Evolutionary conservation across 2,329 filamentous ascomycete species (phyloP).

Genomic region (Botrytis fragariae): DNA sequence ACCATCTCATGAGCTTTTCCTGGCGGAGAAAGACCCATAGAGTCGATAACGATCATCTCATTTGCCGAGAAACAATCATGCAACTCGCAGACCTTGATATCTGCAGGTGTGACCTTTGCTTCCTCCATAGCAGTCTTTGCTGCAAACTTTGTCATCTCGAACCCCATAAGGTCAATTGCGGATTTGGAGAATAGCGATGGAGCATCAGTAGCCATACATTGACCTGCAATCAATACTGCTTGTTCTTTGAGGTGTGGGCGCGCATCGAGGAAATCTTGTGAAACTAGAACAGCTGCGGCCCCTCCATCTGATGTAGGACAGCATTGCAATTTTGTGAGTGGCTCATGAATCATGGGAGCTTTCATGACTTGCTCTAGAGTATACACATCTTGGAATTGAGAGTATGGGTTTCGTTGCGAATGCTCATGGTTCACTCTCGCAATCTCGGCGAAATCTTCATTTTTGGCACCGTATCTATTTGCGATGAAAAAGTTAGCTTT

Average conservation of each 20-base stretch:
- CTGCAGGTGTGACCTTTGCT: constrained; percentile 64
- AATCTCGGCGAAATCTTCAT: constrained; percentile 91
- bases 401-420: constrained; percentile 90
- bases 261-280: constrained; percentile 81
- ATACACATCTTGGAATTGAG: constrained; percentile 95
- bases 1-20: constrained; percentile 94
- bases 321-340: constrained; percentile 97
- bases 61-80: constrained; percentile 98
- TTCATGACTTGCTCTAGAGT: constrained; percentile 77
- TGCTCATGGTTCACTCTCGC: constrained; percentile 90
- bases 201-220: constrained; percentile 81
- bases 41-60: constrained; percentile 87
- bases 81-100: constrained; percentile 83
- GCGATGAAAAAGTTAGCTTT: background rate
- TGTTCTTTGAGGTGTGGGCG: constrained; percentile 77
- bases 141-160: constrained; percentile 76
- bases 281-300: constrained; percentile 85
- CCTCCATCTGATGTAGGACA: constrained; percentile 94
- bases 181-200: constrained; percentile 74
- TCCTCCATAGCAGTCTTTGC: constrained; percentile 68
- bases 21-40: constrained; percentile 71
- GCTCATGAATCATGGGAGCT: constrained; percentile 74
- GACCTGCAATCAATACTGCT: constrained; percentile 86
- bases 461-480: constrained; percentile 59
- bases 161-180: constrained; percentile 86